These are phyloP conservation scores for Saccharomyces hybrid DNA, from an alignment of 1,139 yeast species.

Conservation along the genomic window DNA sequence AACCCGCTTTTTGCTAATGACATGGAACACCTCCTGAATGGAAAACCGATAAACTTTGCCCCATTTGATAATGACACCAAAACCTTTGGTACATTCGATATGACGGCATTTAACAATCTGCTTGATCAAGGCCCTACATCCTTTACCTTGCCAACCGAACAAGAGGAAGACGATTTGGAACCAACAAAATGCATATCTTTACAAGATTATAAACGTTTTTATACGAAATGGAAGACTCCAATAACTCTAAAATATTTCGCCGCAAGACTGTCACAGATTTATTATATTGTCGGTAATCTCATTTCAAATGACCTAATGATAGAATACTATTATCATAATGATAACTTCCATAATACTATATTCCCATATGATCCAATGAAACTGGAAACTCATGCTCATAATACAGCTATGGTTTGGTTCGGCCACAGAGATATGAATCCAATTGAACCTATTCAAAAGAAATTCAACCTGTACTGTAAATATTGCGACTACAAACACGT, in stretches of 20 bases:
- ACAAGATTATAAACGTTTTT: conserved; percentile 15
- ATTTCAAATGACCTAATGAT: conserved; percentile 38
- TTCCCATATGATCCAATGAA: conserved; percentile 35
- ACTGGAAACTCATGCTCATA: conserved; percentile 29
- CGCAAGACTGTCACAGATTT: conserved; percentile 47
- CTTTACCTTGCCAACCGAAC: neutral
- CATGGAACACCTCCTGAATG: conserved; percentile 41
- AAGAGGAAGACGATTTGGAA: neutral
- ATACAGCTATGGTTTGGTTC: conserved; percentile 46
- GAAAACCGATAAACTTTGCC: conserved; percentile 40
- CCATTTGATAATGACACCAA: conserved; percentile 33
- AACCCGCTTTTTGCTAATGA: conserved; percentile 38
- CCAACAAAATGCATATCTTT: neutral
- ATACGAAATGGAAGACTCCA: conserved; percentile 44
- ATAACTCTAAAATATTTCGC: conserved; percentile 53
- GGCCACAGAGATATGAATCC: conserved; percentile 44
- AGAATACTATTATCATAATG: conserved; percentile 45
- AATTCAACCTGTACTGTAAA: conserved; percentile 38
- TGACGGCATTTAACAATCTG: conserved; percentile 11
- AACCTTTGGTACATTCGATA: conserved; percentile 9
- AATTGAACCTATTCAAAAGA: conserved; percentile 31
- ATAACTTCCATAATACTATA: conserved; percentile 35
- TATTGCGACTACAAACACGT: conserved; percentile 44
- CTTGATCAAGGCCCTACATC: neutral
- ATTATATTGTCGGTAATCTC: conserved; percentile 33